Evolutionary conservation across 768 basidiomycete species (phyloP).

Genomic region (Galerina sulciceps): DNA sequence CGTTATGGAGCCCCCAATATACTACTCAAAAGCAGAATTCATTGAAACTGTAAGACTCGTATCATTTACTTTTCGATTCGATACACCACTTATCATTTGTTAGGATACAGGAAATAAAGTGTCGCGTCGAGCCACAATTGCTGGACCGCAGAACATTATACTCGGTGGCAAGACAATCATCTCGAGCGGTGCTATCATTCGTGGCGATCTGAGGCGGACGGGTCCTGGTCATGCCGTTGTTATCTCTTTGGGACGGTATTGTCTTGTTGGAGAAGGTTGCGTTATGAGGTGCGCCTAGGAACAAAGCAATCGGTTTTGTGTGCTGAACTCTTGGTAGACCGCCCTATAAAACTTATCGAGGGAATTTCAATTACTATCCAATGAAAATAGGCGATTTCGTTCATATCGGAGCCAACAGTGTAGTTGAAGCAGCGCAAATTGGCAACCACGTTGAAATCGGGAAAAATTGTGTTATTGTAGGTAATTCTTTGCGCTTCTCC

Average conservation of each 20-base stretch:
- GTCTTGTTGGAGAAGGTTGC: conserved; percentile 86
- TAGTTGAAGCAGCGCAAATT: conserved; percentile 94
- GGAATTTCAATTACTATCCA: conserved; percentile 95
- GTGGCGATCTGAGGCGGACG: conserved; percentile 90
- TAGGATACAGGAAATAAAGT: conserved; percentile 98
- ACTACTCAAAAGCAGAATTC: conserved; percentile 82
- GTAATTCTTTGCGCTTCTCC: conserved; percentile 27
- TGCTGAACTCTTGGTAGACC: conserved; percentile 49
- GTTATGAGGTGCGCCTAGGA: conserved; percentile 69
- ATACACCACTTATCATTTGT: neutral
- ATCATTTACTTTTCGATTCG: neutral
- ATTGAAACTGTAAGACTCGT: conserved; percentile 75
- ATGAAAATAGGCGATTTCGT: conserved; percentile 98
- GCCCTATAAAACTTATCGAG: conserved; percentile 88
- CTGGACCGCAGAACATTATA: conserved; percentile 95
- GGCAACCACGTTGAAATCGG: conserved; percentile 95
- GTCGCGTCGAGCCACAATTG: conserved; percentile 87
- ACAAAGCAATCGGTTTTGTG: neutral
- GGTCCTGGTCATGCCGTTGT: conserved; percentile 93
- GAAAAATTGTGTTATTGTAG: conserved; percentile 91
- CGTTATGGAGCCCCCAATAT: conserved; percentile 73
- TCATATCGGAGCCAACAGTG: conserved; percentile 85
- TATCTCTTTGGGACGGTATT: conserved; percentile 92
- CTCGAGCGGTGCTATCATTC: conserved; percentile 85
- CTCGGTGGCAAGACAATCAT: conserved; percentile 98